phyloP scores from a whole-genome alignment of 352 stramenopile species.

The Pythium oligandrum region DNA sequence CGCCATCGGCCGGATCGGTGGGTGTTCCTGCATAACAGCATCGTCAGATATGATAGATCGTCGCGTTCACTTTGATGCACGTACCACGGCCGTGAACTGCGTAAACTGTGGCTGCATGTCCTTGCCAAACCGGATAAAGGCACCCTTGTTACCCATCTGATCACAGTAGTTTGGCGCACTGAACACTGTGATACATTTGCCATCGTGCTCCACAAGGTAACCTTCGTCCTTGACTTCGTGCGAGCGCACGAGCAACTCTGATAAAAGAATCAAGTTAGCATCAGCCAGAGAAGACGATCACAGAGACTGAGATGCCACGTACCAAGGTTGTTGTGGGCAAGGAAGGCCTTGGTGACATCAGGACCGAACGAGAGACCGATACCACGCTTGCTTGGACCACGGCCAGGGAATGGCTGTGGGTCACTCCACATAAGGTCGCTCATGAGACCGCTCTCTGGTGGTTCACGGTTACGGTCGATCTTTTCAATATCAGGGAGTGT shows the following conservation, averaged over 20 bases:
- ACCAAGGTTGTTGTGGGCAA: slow-evolving; percentile 95
- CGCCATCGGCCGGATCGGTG: slow-evolving; percentile 85
- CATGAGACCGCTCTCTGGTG: slow-evolving; percentile 91
- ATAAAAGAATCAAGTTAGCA: slow-evolving; percentile 7
- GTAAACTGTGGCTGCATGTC: slow-evolving; percentile 95
- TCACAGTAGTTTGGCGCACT: slow-evolving; percentile 99
- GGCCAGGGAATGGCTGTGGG: slow-evolving; percentile 95
- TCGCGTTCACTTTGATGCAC: slow-evolving; percentile 2
- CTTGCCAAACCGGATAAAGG: slow-evolving; percentile 97
- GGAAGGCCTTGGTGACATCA: slow-evolving; percentile 96
- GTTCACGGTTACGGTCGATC: slow-evolving; percentile 94
- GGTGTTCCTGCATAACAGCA: slow-evolving; percentile 55
- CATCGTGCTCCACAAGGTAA: slow-evolving; percentile 98
- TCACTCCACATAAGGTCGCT: slow-evolving; percentile 94
- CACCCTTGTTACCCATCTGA: slow-evolving; percentile 99
- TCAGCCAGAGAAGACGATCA: background rate
- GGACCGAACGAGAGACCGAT: slow-evolving; percentile 97
- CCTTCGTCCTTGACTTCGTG: slow-evolving; percentile 99
- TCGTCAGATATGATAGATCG: background rate
- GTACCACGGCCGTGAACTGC: slow-evolving; percentile 92
- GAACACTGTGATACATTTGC: slow-evolving; percentile 99
- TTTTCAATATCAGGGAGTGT: slow-evolving; percentile 93
- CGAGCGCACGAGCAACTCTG: slow-evolving; percentile 95
- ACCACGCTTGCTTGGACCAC: slow-evolving; percentile 93
- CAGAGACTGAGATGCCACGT: slow-evolving; percentile 5